Conservation (phyloP, 2,329 filamentous ascomycete genomes). For the Fusarium sp. region DNA sequence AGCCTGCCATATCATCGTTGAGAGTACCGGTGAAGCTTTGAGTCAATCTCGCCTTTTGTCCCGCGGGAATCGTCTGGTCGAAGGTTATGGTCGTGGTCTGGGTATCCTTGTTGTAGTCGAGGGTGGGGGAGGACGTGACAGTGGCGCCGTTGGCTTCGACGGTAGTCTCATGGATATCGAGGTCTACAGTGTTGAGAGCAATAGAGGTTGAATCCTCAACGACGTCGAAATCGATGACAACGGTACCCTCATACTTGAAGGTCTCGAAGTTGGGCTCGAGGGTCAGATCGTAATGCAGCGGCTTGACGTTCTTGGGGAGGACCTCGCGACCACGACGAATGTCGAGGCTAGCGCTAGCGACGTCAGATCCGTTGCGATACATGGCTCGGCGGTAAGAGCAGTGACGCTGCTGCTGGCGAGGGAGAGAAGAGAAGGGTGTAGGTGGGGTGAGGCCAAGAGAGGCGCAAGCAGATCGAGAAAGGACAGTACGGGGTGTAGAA, state of each 20-base stretch:
- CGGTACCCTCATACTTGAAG: constrained; percentile 84
- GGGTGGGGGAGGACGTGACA: constrained; percentile 50
- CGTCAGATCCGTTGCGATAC: constrained; percentile 42
- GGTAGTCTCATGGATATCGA: constrained; percentile 76
- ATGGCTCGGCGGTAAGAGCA: constrained; percentile 45
- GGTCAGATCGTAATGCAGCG: constrained; percentile 89
- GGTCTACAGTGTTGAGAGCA: constrained; percentile 84
- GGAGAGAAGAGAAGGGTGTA: constrained; percentile 10
- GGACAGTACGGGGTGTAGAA: background rate
- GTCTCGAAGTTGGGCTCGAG: constrained; percentile 90
- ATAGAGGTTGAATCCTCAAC: constrained; percentile 83
- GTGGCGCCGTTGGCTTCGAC: constrained; percentile 57
- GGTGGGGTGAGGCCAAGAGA: constrained; percentile 5
- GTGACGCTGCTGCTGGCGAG: constrained; percentile 38
- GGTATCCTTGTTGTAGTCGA: constrained; percentile 77
- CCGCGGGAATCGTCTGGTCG: constrained; percentile 73
- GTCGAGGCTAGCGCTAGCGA: constrained; percentile 39
- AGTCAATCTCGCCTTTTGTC: constrained; percentile 72
- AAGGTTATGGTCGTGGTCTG: constrained; percentile 87
- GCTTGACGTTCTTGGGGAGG: constrained; percentile 88
- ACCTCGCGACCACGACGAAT: constrained; percentile 69
- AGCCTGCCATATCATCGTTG: constrained; percentile 96
- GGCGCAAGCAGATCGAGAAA: background rate
- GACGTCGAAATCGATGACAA: constrained; percentile 87
- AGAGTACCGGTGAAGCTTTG: constrained; percentile 74